These are phyloP conservation scores for Hypoxylon sp. DNA, from an alignment of 2,329 filamentous ascomycete genomes.

Conservation along the genomic window DNA sequence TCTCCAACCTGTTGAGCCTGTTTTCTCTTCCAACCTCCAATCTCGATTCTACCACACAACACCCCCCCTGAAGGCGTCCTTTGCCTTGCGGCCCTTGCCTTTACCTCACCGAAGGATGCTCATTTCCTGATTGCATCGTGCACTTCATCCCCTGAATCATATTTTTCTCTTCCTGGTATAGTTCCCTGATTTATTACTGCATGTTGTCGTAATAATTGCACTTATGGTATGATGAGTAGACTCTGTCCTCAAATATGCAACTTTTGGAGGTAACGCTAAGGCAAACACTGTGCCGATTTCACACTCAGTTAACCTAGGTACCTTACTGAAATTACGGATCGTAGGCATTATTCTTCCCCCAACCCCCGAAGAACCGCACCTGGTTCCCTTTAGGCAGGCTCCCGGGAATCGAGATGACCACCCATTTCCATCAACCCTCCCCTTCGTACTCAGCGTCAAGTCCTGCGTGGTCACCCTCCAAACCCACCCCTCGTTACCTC, in stretches of 20 bases:
- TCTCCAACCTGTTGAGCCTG: not conserved
- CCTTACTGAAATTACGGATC: too few species aligned
- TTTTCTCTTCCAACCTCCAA: not conserved
- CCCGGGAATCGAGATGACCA: too few species aligned
- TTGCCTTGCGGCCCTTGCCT: too few species aligned
- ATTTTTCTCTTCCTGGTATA: not conserved
- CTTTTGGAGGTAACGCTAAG: not conserved
- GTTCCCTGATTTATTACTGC: not conserved
- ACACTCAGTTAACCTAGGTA: too few species aligned
- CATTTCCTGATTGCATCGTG: not conserved
- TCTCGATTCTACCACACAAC: not conserved
- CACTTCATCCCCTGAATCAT: not conserved
- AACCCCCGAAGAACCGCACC: too few species aligned
- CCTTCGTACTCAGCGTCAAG: too few species aligned
- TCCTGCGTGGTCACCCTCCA: too few species aligned
- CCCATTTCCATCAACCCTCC: too few species aligned
- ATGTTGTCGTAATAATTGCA: not conserved
- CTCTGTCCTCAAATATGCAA: not conserved
- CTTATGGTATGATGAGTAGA: not conserved
- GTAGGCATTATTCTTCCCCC: too few species aligned
- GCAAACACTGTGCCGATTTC: not conserved
- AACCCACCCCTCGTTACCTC: too few species aligned
- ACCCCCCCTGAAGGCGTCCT: not conserved
- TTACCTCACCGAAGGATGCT: not conserved
- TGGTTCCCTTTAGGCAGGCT: too few species aligned